phyloP scores from a whole-genome alignment of 768 basidiomycete genomes.

The Boletus patriciae region DNA sequence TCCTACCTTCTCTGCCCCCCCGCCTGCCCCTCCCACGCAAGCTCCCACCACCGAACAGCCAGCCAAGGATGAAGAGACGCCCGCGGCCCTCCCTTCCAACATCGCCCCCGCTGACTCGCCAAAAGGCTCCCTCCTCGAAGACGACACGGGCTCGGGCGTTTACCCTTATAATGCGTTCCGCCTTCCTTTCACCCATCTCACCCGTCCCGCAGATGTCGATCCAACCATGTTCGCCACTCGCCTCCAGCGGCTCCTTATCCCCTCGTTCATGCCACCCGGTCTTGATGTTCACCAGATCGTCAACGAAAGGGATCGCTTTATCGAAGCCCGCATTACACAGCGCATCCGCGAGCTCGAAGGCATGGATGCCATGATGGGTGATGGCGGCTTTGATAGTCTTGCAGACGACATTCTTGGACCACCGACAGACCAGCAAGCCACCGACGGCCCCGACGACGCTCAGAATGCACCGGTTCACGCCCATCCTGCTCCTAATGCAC shows the following conservation, averaged over 20 bases:
- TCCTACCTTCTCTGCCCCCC: constrained; percentile 21
- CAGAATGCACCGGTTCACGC: constrained; percentile 11
- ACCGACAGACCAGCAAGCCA: constrained; percentile 2
- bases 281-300: constrained; percentile 90
- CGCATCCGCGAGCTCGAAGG: constrained; percentile 84
- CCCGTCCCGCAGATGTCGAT: constrained; percentile 59
- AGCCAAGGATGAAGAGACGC: constrained; percentile 56
- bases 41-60: constrained; percentile 30
- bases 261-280: constrained; percentile 86
- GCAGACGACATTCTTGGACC: constrained; percentile 37
- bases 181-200: constrained; percentile 80
- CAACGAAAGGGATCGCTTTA: constrained; percentile 87
- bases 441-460: constrained; percentile 28
- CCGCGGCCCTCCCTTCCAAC: constrained; percentile 34
- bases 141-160: constrained; percentile 74
- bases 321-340: constrained; percentile 86
- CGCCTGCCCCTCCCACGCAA: constrained; percentile 24
- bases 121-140: constrained; percentile 75
- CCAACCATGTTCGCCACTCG: constrained; percentile 67
- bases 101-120: constrained; percentile 61
- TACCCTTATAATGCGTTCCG: constrained; percentile 92
- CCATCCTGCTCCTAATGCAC: constrained; percentile 61
- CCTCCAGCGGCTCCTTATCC: constrained; percentile 78
- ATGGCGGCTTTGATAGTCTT: constrained; percentile 62
- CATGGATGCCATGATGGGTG: constrained; percentile 77